Base-by-base conservation (phyloP, 129 eudicot species). In the Escallonia rubra region DNA sequence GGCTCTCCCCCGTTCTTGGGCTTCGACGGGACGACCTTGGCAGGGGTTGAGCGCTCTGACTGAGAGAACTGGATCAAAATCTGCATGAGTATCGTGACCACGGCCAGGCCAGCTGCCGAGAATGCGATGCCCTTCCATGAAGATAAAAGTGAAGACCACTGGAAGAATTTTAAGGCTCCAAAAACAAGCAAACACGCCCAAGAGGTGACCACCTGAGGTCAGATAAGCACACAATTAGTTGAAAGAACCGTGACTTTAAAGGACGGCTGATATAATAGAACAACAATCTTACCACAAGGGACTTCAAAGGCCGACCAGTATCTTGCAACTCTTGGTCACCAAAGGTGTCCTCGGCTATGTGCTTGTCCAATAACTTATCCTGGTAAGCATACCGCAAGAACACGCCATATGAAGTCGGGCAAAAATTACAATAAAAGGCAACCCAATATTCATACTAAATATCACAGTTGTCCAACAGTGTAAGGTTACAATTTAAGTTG, bases 321-420 rank as follows among this genome's bases (percentile, higher is more conserved):
- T 89, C 82, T 56, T 60, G 75, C 52, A 75, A 83, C 56, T 73
- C 72, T 66, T 79, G 78, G 59, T 82, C 96, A 10, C 80, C 74
- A 64, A 92, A 92, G 60, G 89, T 73, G 69, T 78, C 84, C 23
- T 70, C 75, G 41, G 63, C 89, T 61, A 61, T 78, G 77, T 92
- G 98, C 53, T 80, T 80, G 78, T 92, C 98, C 74, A 92, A 68
- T 65, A 92, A 34, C 57, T 78, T 77, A 71, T 92, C 98, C 98
- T 92, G 81, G 58, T 57, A 7, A 76, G 66, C 48, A 23, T 23
- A 23, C 34, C 34, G 34, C 34, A 23, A 23, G 34, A 23, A 23
- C 34, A 23, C 34, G 34, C 34, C 34, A 23, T 23, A 23, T 23
- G 34, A 23, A 23, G 34, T 23, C 34, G 34, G 34, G 34, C 34